phyloP scores from a whole-genome alignment of 306 rosid genomes.

The Corylus heterophylla region DNA sequence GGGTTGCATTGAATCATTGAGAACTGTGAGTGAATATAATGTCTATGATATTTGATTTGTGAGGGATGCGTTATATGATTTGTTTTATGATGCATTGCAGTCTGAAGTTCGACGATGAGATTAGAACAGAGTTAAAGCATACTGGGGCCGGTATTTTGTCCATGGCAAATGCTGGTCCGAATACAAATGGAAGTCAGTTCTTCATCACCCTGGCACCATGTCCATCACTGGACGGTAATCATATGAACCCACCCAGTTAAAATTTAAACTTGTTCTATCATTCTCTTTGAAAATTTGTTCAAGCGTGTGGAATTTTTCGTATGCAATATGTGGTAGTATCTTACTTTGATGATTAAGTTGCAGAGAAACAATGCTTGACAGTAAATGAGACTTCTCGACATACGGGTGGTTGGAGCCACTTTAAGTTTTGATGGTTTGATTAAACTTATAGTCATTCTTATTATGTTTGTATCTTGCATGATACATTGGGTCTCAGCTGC shows the following conservation, averaged over 20 bases:
- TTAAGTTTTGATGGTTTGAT: background rate
- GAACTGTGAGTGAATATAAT: background rate
- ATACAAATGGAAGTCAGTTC: constrained; percentile 96
- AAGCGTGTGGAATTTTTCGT: background rate
- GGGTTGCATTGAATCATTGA: background rate
- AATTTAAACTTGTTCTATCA: background rate
- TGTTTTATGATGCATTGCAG: constrained; percentile 38
- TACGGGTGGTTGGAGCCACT: background rate
- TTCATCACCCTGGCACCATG: constrained; percentile 94
- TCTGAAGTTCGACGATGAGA: constrained; percentile 88
- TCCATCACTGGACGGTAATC: constrained; percentile 87
- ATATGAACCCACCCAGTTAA: constrained; percentile 4
- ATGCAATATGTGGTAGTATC: background rate
- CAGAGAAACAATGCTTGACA: background rate
- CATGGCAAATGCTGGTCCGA: constrained; percentile 97
- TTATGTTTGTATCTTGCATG: background rate
- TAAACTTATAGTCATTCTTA: background rate
- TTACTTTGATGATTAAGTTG: background rate
- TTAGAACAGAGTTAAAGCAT: constrained; percentile 86
- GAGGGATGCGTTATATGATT: constrained; percentile 1
- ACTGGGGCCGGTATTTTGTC: constrained; percentile 98
- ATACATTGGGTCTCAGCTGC: background rate
- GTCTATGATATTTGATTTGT: background rate
- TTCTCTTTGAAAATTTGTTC: constrained; percentile 10
- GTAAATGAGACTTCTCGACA: background rate